These are phyloP conservation scores for Tinospora cordifolia DNA, from an alignment of 164 flowering plant species.

Conservation along the genomic window DNA sequence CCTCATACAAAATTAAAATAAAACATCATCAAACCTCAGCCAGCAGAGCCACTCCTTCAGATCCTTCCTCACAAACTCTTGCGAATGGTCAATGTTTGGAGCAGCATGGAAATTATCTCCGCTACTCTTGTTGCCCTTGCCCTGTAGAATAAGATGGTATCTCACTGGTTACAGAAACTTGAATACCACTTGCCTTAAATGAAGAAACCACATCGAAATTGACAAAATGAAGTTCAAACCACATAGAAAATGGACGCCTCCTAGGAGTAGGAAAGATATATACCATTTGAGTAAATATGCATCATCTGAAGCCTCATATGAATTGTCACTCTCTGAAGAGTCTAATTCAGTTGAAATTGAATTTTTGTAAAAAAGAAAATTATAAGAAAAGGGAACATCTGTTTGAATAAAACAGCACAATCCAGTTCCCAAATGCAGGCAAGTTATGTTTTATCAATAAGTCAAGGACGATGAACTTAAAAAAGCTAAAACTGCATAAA, in stretches of 20 bases:
- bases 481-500: neutral
- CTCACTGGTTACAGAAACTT: neutral
- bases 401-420: neutral
- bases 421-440: neutral
- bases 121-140: constrained; percentile 94
- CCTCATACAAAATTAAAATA: neutral
- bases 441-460: neutral
- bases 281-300: neutral
- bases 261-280: neutral
- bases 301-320: neutral
- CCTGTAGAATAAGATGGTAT: constrained; percentile 38
- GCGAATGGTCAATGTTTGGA: constrained; percentile 98
- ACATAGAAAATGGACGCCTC: neutral
- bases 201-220: neutral
- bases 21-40: constrained; percentile 50
- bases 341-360: neutral
- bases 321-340: neutral
- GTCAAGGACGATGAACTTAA: neutral
- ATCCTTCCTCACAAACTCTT: constrained; percentile 93
- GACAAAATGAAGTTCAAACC: neutral
- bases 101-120: constrained; percentile 99
- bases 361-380: too few species aligned
- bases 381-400: neutral
- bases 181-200: neutral
- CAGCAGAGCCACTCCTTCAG: constrained; percentile 86